phyloP scores from a whole-genome alignment of 805 yeast genomes.

The Monosporozyma aerobia region DNA sequence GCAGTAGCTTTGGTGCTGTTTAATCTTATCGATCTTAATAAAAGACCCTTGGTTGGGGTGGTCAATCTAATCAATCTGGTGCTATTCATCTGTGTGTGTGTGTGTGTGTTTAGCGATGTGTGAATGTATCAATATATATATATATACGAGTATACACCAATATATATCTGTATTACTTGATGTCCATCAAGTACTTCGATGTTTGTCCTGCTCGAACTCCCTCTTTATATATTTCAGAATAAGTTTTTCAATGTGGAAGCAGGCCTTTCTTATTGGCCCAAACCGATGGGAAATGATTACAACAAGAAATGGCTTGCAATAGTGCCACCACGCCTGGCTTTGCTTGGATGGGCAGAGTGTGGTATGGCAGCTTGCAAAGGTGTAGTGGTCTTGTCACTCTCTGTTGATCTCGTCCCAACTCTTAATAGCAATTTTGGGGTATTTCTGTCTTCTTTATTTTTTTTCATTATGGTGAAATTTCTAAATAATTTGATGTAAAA shows the following conservation, averaged over 20 bases:
- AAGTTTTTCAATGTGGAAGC: neutral
- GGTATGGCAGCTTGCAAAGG: neutral
- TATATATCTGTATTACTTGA: no score
- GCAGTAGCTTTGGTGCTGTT: slow-evolving; percentile 22
- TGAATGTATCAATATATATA: neutral
- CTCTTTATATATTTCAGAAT: neutral
- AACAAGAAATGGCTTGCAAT: neutral
- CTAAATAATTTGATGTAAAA: slow-evolving; percentile 6
- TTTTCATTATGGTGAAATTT: neutral
- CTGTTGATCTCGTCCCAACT: neutral
- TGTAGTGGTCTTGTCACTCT: neutral
- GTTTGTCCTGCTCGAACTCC: neutral
- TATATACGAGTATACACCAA: neutral
- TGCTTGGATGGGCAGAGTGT: no score
- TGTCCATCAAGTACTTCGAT: neutral
- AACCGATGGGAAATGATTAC: neutral
- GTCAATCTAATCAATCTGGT: neutral
- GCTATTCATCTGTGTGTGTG: neutral
- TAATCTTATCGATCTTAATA: neutral
- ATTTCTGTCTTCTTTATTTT: neutral
- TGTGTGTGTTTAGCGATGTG: neutral
- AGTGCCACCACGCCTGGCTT: neutral
- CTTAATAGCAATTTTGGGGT: neutral
- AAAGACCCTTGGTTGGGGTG: neutral
- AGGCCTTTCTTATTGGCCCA: neutral